Evolutionary conservation across 495 filamentous ascomycete species (phyloP).

Genomic region (Penicillium herquei): DNA sequence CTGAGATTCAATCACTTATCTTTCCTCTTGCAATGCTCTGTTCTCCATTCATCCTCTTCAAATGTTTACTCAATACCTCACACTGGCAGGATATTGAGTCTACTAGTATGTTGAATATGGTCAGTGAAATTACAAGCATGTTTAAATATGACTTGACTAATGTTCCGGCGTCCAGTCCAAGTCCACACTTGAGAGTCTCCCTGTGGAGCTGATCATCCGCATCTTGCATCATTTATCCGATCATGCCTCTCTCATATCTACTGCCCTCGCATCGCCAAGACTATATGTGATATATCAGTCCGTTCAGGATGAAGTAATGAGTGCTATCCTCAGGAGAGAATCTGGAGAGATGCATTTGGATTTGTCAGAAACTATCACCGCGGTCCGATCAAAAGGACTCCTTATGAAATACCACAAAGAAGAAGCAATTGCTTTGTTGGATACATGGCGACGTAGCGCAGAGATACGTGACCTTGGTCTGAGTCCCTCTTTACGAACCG

Average conservation of each 20-base stretch:
- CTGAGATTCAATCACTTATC: too few relatives aligned
- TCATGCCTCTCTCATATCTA: neutral
- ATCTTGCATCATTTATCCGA: neutral
- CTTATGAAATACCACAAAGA: neutral
- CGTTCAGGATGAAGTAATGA: neutral
- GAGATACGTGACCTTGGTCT: neutral
- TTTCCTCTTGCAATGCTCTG: too few relatives aligned
- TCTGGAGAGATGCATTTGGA: neutral
- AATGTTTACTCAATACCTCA: too few relatives aligned
- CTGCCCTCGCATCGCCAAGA: neutral
- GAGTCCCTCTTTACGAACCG: neutral
- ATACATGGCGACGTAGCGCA: neutral
- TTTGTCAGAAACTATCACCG: slow-evolving; percentile 7
- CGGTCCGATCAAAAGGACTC: slow-evolving; percentile 11
- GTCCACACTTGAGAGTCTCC: neutral
- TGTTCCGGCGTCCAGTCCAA: neutral
- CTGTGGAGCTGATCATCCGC: neutral
- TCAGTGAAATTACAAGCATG: too few relatives aligned
- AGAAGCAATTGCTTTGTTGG: slow-evolving; percentile 5
- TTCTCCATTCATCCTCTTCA: too few relatives aligned
- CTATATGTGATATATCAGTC: neutral
- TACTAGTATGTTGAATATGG: too few relatives aligned
- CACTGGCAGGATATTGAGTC: too few relatives aligned
- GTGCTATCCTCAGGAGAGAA: neutral
- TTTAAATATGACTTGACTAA: too few relatives aligned